Evolutionary conservation across 441 rosid genomes (phyloP).

Genomic region (Codiaeum variegatum): DNA sequence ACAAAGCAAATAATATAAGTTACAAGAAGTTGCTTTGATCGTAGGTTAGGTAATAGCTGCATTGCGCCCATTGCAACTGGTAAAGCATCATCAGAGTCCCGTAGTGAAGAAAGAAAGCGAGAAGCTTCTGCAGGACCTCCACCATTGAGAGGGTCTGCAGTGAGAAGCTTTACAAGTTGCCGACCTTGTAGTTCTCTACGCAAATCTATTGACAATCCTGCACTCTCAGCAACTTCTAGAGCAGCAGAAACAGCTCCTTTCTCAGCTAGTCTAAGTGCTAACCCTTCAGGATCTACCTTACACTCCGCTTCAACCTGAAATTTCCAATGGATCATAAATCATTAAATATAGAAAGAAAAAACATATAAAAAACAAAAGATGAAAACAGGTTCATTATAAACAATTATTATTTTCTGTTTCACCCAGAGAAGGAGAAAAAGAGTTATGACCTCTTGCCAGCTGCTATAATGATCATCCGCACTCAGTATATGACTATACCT

Average conservation of each 20-base stretch:
- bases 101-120: slow-evolving; percentile 90
- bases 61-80: slow-evolving; percentile 99
- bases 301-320: slow-evolving; percentile 87
- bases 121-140: slow-evolving; percentile 99
- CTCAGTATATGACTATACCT: slow-evolving; percentile 82
- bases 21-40: slow-evolving; percentile 98
- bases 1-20: slow-evolving; percentile 26
- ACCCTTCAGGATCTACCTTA: slow-evolving; percentile 93
- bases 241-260: slow-evolving; percentile 99
- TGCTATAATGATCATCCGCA: slow-evolving; percentile 82
- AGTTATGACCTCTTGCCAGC: slow-evolving; percentile 94
- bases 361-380: background rate
- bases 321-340: slow-evolving; percentile 18
- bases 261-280: slow-evolving; percentile 95
- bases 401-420: background rate
- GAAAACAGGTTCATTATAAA: background rate
- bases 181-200: slow-evolving; percentile 95
- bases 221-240: slow-evolving; percentile 96
- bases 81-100: slow-evolving; percentile 91
- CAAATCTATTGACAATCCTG: slow-evolving; percentile 79
- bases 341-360: background rate
- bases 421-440: slow-evolving; percentile 19
- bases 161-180: slow-evolving; percentile 97
- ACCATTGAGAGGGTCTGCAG: slow-evolving; percentile 94
- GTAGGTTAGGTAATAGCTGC: slow-evolving; percentile 92